A percentile compares a stretch with the other conserved stretches of the same genome.
Conservation (phyloP, 768 basidiomycete genomes). For the Naganishia onofrii region DNA sequence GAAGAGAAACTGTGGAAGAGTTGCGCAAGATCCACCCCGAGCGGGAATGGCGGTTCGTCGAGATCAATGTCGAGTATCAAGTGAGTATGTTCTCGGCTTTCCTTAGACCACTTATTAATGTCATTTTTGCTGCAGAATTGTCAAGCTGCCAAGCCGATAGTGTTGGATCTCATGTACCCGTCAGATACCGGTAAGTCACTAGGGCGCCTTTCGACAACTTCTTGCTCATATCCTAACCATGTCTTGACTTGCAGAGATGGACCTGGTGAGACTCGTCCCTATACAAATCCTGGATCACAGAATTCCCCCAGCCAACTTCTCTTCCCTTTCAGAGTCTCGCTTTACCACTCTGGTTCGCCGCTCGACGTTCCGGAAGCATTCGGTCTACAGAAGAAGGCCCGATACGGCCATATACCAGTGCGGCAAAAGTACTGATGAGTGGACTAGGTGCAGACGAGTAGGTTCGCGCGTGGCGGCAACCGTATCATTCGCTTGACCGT, state of each 20-base stretch:
- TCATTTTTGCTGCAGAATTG: conserved; percentile 62
- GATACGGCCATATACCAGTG: conserved; percentile 63
- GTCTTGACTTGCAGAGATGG: conserved; percentile 52
- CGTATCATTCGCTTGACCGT: no score
- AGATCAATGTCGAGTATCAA: conserved; percentile 77
- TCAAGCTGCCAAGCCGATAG: conserved; percentile 58
- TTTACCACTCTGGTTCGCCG: conserved; percentile 88
- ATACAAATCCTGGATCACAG: no score
- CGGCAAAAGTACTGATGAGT: conserved; percentile 77
- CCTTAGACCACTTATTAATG: not conserved
- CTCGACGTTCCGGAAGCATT: conserved; percentile 69
- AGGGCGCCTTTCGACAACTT: not conserved
- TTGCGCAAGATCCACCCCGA: conserved; percentile 70
- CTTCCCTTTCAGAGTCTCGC: conserved; percentile 66
- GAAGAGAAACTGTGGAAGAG: conserved; percentile 73
- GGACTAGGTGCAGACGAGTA: conserved; percentile 90
- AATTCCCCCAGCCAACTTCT: not conserved
- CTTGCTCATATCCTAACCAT: not conserved
- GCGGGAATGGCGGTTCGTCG: conserved; percentile 89
- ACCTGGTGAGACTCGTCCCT: conserved; percentile 62
- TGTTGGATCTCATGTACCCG: conserved; percentile 61
- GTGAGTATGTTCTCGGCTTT: conserved; percentile 53
- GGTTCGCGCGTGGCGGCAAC: conserved; percentile 22
- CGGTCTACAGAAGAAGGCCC: conserved; percentile 52
- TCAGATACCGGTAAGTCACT: conserved; percentile 42